Conservation (phyloP, 495 filamentous ascomycete genomes). For the Neurospora sp. region DNA sequence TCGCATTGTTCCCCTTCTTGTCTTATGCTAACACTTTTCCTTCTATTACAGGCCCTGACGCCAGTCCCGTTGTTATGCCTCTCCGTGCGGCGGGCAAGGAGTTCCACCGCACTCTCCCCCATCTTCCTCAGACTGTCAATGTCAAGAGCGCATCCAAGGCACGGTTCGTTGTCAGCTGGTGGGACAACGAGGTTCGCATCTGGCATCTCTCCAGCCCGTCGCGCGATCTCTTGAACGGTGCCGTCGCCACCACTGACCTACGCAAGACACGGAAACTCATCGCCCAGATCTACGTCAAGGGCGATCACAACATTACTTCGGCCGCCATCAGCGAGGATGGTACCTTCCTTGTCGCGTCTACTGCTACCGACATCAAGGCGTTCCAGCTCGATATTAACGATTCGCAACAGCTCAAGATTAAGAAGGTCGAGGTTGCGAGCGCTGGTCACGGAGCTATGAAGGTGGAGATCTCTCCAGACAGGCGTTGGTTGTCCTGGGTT, state of each 20-base stretch:
- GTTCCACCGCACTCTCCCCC: constrained; percentile 64
- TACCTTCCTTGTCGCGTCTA: constrained; percentile 65
- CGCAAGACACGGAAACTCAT: constrained; percentile 49
- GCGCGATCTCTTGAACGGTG: constrained; percentile 33
- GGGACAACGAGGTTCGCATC: constrained; percentile 78
- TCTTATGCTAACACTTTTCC: constrained; percentile 22
- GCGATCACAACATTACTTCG: constrained; percentile 80
- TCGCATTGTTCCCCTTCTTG: not conserved
- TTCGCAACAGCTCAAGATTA: constrained; percentile 29
- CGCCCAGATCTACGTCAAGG: constrained; percentile 62
- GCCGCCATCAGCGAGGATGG: constrained; percentile 66
- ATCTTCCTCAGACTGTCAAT: constrained; percentile 66
- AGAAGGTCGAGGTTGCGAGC: constrained; percentile 15
- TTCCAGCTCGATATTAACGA: constrained; percentile 49
- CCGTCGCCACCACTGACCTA: constrained; percentile 24
- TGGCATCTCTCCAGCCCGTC: constrained; percentile 56
- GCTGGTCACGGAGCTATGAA: constrained; percentile 52
- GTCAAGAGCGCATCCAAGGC: constrained; percentile 59
- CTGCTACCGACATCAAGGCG: constrained; percentile 63
- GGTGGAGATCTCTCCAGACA: constrained; percentile 61
- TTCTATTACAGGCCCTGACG: constrained; percentile 60
- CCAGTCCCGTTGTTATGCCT: constrained; percentile 68
- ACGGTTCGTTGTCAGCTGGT: constrained; percentile 80
- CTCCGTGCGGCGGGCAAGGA: constrained; percentile 73
- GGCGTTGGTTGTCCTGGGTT: constrained; percentile 67